Percentiles rank a stretch among this genome's conserved stretches.
Conservation (phyloP, 345 rosid species). For the Gossypium longicalyx region DNA sequence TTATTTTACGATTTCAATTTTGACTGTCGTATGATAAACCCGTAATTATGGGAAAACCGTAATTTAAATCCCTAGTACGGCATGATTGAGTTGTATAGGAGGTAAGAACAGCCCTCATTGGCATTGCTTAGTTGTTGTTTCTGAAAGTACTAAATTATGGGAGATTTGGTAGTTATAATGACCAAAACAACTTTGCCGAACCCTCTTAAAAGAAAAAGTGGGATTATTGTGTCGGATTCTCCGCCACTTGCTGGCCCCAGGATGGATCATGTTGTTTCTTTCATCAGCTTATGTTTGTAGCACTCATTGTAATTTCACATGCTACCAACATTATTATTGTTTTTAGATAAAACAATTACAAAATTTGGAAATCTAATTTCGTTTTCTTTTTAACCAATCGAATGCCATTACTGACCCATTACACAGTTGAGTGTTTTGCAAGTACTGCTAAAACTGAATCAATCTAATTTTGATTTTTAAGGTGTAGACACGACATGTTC, state of each 20-base stretch:
- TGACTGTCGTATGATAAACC: too few relatives aligned
- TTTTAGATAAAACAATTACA: neutral
- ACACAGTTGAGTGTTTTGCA: constrained; percentile 21
- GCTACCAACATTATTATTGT: constrained; percentile 23
- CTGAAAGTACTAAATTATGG: constrained; percentile 44
- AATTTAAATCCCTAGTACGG: too few relatives aligned
- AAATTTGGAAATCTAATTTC: neutral
- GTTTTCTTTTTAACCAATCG: constrained; percentile 8
- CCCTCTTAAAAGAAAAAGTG: constrained; percentile 19
- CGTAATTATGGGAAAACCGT: too few relatives aligned
- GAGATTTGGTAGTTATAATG: constrained; percentile 26
- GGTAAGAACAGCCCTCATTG: neutral
- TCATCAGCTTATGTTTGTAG: constrained; percentile 14
- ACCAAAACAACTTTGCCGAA: constrained; percentile 31
- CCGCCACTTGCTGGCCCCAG: constrained; percentile 20
- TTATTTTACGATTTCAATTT: too few relatives aligned
- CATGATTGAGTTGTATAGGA: constrained; percentile 11
- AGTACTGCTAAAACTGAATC: constrained; percentile 19
- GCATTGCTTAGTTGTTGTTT: constrained; percentile 12
- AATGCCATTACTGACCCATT: constrained; percentile 23
- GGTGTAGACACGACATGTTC: neutral
- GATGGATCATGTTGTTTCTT: constrained; percentile 8
- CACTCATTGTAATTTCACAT: constrained; percentile 38
- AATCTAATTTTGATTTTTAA: neutral
- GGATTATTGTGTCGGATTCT: constrained; percentile 46